Base-by-base conservation (phyloP, 2,329 filamentous ascomycete species). In the Claviceps citrina region DNA sequence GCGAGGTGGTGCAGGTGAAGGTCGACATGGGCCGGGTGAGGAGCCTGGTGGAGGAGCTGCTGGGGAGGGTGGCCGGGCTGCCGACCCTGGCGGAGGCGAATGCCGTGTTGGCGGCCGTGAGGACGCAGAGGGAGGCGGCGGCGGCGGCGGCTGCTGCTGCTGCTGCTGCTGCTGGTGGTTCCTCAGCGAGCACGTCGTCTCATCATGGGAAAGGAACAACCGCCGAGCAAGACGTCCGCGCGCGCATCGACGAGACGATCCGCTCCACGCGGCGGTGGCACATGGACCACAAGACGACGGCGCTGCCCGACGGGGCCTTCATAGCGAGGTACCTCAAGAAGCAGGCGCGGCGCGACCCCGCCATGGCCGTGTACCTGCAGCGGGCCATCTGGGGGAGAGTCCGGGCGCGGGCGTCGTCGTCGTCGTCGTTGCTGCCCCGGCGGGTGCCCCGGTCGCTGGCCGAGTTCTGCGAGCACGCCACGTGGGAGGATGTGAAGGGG, bases 211-310 rank as follows among this genome's bases (percentile, higher is more conserved):
- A n/a, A n/a, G n/a, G n/a, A n/a, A n/a, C n/a, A n/a, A n/a, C n/a
- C n/a, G n/a, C 5, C 22, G 22, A 24, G 5, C 5, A 24, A 5
- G 22, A 24, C 22, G 38, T 45, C 31, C 46, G 49, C 5, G 37
- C 38, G 4, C 59, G 59, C 28, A 55, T 63, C 33, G 43, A 50
- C n/a, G 58, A 62, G 28, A 44, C 57, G 15, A 51, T 62, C 42
- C 48, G 47, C 38, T 62, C 60, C 0, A 62, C 60, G 9, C 54
- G 57, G 31, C 56, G 59, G 30, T 63, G 60, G 60, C 58, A 63
- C 44, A 50, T 50, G 22, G 59, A 62, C 24, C 56, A 59, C 48
- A 62, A 62, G 39, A 52, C 46, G 5, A 61, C 57, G 2, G 35
- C 31, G 20, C 44, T 53, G 31, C 26, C 44, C n/a, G 59, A 62